Evolutionary conservation across 148 eudicot species (phyloP).

Genomic region (Arctostaphylos glauca): DNA sequence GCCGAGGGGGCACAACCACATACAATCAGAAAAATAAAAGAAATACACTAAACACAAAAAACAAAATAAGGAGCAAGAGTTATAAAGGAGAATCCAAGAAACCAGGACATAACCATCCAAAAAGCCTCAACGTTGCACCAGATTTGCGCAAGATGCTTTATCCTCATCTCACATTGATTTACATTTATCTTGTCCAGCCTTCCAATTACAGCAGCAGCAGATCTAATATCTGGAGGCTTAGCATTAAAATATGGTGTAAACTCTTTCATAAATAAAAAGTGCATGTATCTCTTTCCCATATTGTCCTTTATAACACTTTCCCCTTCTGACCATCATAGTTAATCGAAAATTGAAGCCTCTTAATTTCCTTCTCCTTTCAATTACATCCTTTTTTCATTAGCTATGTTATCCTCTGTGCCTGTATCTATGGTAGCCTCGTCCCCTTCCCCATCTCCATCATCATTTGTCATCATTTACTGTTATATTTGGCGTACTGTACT

Average conservation of each 20-base stretch:
- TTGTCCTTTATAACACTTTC: not conserved
- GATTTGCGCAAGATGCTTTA: not conserved
- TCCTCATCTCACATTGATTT: not conserved
- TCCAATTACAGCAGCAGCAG: not conserved
- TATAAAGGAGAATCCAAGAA: not conserved
- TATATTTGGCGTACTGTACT: not conserved
- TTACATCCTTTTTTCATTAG: not conserved
- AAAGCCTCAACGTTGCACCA: not conserved
- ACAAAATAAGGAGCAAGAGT: not conserved
- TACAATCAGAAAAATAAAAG: not conserved
- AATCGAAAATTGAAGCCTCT: not conserved
- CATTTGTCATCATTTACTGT: not conserved
- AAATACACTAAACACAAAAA: not conserved
- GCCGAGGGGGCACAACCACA: too few species aligned
- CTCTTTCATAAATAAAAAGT: not conserved
- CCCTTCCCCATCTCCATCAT: constrained; percentile 7
- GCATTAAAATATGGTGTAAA: not conserved
- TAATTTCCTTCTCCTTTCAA: not conserved
- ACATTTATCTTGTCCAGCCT: not conserved
- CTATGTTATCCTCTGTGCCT: not conserved
- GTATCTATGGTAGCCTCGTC: not conserved
- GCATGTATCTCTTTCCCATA: not conserved
- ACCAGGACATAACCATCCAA: not conserved
- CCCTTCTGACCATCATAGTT: not conserved
- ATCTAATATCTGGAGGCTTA: not conserved